Conservation (phyloP, 129 eudicot genomes). For the Helianthus tuberosus region DNA sequence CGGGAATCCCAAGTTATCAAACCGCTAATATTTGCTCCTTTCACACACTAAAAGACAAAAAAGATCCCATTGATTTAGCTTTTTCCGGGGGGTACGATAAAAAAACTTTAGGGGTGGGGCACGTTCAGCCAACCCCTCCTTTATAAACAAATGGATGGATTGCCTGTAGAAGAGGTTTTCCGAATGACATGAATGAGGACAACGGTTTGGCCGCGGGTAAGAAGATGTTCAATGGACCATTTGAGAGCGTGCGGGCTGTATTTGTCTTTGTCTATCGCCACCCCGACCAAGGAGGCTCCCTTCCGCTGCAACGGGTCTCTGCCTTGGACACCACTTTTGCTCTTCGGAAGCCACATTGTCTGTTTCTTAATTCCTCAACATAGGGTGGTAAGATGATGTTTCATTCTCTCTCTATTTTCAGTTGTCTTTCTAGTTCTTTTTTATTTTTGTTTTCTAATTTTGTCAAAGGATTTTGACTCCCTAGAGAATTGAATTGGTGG, state of each 20-base stretch:
- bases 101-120: too few relatives aligned
- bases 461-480: slow-evolving; percentile 25
- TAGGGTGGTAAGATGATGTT: not conserved
- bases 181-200: slow-evolving; percentile 54
- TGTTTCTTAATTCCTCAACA: not conserved
- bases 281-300: slow-evolving; percentile 41
- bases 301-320: slow-evolving; percentile 23
- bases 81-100: too few relatives aligned
- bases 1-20: too few relatives aligned
- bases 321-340: slow-evolving; percentile 27
- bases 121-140: too few relatives aligned
- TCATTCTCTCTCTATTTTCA: not conserved
- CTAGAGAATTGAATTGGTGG: slow-evolving; percentile 27
- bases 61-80: too few relatives aligned
- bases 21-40: too few relatives aligned
- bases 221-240: slow-evolving; percentile 56
- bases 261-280: slow-evolving; percentile 58
- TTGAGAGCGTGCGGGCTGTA: slow-evolving; percentile 53
- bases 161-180: slow-evolving; percentile 30
- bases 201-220: slow-evolving; percentile 47
- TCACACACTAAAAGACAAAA: too few relatives aligned
- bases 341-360: slow-evolving; percentile 47
- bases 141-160: slow-evolving; percentile 5
- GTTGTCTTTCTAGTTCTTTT: not conserved
- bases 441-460: slow-evolving; percentile 1